These are phyloP conservation scores for Cryphonectria naterciae DNA, from an alignment of 2,329 filamentous ascomycete species.

Conservation along the genomic window DNA sequence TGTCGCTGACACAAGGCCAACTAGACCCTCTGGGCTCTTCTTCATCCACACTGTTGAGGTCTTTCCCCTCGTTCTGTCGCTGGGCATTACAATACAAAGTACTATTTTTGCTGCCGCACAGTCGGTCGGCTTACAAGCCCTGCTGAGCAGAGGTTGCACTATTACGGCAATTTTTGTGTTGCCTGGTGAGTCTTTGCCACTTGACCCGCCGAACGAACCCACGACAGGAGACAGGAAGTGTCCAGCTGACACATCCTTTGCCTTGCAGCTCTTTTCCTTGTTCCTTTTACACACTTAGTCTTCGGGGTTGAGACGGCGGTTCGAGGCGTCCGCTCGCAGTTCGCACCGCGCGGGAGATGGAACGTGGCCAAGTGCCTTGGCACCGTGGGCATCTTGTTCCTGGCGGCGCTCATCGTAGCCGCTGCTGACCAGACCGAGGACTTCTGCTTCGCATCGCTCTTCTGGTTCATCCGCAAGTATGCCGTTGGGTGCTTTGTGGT, in stretches of 20 bases:
- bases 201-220: too few species aligned
- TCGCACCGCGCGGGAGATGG: constrained; percentile 63
- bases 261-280: constrained; percentile 63
- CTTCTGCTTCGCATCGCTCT: constrained; percentile 68
- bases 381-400: constrained; percentile 52
- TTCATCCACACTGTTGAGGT: constrained; percentile 53
- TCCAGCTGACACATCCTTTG: constrained; percentile 33
- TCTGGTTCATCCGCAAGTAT: constrained; percentile 69
- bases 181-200: constrained; percentile 51
- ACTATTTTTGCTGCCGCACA: constrained; percentile 61
- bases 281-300: constrained; percentile 67
- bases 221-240: background rate
- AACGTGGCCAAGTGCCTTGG: constrained; percentile 60
- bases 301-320: constrained; percentile 66
- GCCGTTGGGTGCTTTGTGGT: constrained; percentile 60
- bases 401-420: constrained; percentile 63
- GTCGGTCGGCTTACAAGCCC: constrained; percentile 55
- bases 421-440: constrained; percentile 58
- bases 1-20: constrained; percentile 8
- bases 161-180: constrained; percentile 61
- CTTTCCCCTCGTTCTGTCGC: constrained; percentile 60
- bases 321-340: constrained; percentile 59
- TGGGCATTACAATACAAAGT: constrained; percentile 62
- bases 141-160: constrained; percentile 58
- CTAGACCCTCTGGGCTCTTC: constrained; percentile 44